Conservation (phyloP, 73 alveolate genomes). For the Blepharisma japonicum region DNA sequence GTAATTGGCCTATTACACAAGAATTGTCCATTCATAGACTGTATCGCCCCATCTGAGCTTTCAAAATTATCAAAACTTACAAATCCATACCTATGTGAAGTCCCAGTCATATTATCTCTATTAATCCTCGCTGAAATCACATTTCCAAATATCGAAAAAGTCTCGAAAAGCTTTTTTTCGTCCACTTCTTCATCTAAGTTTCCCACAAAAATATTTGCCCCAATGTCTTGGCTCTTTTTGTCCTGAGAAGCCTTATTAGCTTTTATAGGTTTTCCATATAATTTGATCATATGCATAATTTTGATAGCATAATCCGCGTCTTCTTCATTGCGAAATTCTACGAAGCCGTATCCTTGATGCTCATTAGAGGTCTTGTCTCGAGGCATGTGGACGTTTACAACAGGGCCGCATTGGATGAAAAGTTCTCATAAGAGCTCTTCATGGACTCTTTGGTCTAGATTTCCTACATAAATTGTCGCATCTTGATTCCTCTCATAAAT, state of each 20-base stretch:
- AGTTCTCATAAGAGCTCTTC: conserved; percentile 96
- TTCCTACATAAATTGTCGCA: conserved; percentile 70
- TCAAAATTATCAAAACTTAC: conserved; percentile 91
- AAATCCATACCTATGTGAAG: conserved; percentile 91
- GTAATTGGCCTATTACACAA: conserved; percentile 85
- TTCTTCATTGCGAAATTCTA: conserved; percentile 67
- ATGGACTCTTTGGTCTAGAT: conserved; percentile 85
- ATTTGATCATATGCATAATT: conserved; percentile 98
- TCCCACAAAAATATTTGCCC: conserved; percentile 99
- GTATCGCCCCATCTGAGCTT: conserved; percentile 85
- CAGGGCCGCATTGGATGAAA: conserved; percentile 97
- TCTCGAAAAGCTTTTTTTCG: conserved; percentile 97
- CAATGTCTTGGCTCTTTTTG: conserved; percentile 96
- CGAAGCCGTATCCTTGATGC: conserved; percentile 85
- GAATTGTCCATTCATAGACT: conserved; percentile 93
- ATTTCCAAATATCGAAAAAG: conserved; percentile 97
- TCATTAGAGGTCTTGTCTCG: conserved; percentile 96
- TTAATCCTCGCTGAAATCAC: conserved; percentile 5
- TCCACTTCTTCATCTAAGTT: conserved; percentile 97
- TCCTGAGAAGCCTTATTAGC: conserved; percentile 98
- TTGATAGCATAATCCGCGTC: conserved; percentile 99
- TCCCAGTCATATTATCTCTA: conserved; percentile 42
- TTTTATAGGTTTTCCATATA: conserved; percentile 95
- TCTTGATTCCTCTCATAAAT: conserved; percentile 45
- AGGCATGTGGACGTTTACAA: conserved; percentile 98